Evolutionary conservation across 768 basidiomycete genomes (phyloP).

Genomic region (Gelatoporia subvermispora): DNA sequence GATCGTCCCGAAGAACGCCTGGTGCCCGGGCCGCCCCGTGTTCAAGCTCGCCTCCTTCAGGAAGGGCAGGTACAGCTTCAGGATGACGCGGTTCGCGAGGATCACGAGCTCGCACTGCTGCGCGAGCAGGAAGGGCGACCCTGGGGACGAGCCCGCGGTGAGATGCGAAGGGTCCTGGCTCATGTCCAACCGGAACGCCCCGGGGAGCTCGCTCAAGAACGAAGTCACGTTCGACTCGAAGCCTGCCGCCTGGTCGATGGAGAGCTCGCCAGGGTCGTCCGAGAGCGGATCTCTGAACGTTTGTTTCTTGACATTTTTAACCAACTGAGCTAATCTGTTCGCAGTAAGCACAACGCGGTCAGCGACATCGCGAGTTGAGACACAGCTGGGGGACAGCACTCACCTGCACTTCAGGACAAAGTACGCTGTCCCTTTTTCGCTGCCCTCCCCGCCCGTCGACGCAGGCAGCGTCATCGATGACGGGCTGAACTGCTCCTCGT

Average conservation of each 20-base stretch:
- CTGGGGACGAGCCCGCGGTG: slow-evolving; percentile 13
- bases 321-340: slow-evolving; percentile 53
- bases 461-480: slow-evolving; percentile 41
- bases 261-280: slow-evolving; percentile 31
- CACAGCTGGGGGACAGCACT: slow-evolving; percentile 9
- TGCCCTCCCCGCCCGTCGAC: slow-evolving; percentile 17
- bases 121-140: slow-evolving; percentile 36
- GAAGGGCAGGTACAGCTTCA: slow-evolving; percentile 69
- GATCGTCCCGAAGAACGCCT: slow-evolving; percentile 53
- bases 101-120: slow-evolving; percentile 60
- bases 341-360: not conserved
- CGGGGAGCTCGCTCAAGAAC: slow-evolving; percentile 51
- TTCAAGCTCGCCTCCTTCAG: slow-evolving; percentile 29
- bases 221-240: slow-evolving; percentile 53
- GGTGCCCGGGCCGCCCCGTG: slow-evolving; percentile 35
- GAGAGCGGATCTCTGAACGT: slow-evolving; percentile 34
- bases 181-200: slow-evolving; percentile 39
- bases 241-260: slow-evolving; percentile 56
- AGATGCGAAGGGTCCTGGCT: slow-evolving; percentile 25
- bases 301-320: slow-evolving; percentile 56
- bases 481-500: slow-evolving; percentile 48
- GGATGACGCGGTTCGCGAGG: slow-evolving; percentile 52
- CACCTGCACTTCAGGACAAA: slow-evolving; percentile 61
- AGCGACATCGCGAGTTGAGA: not conserved
- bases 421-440: slow-evolving; percentile 37